Base-by-base conservation (phyloP, 2,329 filamentous ascomycete species). In the Penicillium palitans region DNA sequence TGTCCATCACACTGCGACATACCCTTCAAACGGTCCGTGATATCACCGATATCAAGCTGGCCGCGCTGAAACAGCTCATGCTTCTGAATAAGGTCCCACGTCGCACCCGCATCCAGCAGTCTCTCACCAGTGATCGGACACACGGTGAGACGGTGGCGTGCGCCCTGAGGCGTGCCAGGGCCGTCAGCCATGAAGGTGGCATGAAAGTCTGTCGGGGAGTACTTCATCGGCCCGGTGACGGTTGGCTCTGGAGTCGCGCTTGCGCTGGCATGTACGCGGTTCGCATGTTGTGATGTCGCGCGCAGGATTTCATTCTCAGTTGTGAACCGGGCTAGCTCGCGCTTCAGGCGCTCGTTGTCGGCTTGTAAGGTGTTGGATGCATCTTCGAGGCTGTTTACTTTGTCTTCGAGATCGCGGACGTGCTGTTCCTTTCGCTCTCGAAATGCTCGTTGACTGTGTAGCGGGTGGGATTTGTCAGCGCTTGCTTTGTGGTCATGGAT, bases 381-480 rank as follows among this genome's bases (percentile, higher is more conserved):
- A 59, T 87, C 86, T 72, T 96, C 89, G 33, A 97, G 85, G 49
- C 81, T 83, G 50, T 85, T 88, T 29, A 98, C 86, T 73, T 96
- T 95, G 57, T 87, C 85, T 76, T 98, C 93, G 25, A 98, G 87
- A 61, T 98, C 92, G 74, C 93, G 93, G 62, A 98, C 92, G 70
- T 96, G 93, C 58, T 88, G 89, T 74, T 98, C 93, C 76, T 98
- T 98, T 66, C 93, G 89, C 76, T 98, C 93, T 60, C 93, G 91
- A 75, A 98, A 98, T 33, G 95, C 93, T 68, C 93, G 89, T 82
- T 98, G 95, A 48, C 93, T 97, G 59, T 57, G 52, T 46, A 25
- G 13, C 9, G 10, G 51, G 1, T 8, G 24, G 15, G 3, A 5
- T 15, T 19, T 41, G 31, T 63, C n/a, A 63, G 58, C 49, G 25